Evolutionary conservation across 768 basidiomycete genomes (phyloP), one percentile per base, ranked within the genome.

Genomic region (Neoboletus magnificus): DNA sequence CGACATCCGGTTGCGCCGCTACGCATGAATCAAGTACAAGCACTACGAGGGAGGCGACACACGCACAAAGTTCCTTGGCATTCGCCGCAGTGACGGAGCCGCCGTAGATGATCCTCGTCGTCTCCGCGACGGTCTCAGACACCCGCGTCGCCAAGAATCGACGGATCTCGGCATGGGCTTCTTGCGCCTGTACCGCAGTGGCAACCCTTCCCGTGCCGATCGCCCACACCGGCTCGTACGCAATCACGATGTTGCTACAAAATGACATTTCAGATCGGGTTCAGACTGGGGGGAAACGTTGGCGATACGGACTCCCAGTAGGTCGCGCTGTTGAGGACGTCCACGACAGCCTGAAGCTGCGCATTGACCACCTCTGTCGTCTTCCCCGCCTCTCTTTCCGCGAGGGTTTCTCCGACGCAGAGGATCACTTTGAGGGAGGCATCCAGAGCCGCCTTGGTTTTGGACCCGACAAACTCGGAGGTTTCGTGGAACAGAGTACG

Each of bases 201-300:
- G 96, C 96, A 50, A 97, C 95, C 72, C 90, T 96, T 60, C 96
- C 96, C 13, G 96, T 98, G 43, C 97, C 97, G 71, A 98, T 98
- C 33, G 97, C 96, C 96, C 97, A 98, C 18, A 98, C 92, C 41
- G 94, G 92, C 72, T 96, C 93, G 72, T 95, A 99, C 20, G 97
- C 97, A 65, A 99, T 81, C 55, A 99, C 96, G 66, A 98, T 79
- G 59, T 90, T 84, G 66, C 93, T 95, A 58, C 7, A 54, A 45
- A 16, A 15, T 1, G 30, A 37, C 22, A 16, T 8, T 40, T 32
- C 20, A 33, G 27, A 22, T 22, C 15, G 37, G n/a, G 18, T 41
- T n/a, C 22, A 36, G 30, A 27, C 20, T 1, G 13, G 25, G 27
- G 12, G 12, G 30, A 53, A 23, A 23, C 25, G 13, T 51, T 3